Percentiles rank a stretch among this genome's conserved stretches.
phyloP scores from a whole-genome alignment of 1,139 yeast species.

The Kurtzmaniella quercitrusa region DNA sequence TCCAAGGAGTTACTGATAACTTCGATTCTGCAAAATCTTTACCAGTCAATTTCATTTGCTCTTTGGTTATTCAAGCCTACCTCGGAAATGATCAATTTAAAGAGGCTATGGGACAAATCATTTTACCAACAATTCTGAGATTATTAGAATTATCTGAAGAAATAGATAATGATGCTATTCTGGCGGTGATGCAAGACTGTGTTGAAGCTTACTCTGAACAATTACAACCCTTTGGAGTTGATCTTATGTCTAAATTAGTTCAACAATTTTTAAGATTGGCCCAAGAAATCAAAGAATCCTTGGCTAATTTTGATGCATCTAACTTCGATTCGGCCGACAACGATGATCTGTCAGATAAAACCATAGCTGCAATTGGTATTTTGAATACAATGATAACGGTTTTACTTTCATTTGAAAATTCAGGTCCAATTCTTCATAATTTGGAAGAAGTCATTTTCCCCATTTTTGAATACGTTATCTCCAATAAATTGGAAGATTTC shows the following conservation, averaged over 20 bases:
- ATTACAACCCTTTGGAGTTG: constrained; percentile 90
- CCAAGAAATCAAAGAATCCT: constrained; percentile 60
- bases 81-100: constrained; percentile 62
- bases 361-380: constrained; percentile 83
- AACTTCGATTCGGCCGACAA: constrained; percentile 37
- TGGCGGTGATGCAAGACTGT: constrained; percentile 93
- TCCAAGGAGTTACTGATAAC: constrained; percentile 63
- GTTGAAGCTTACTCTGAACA: constrained; percentile 87
- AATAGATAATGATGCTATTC: constrained; percentile 81
- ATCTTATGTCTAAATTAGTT: constrained; percentile 72
- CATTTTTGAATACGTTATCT: constrained; percentile 63
- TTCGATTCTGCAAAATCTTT: constrained; percentile 47
- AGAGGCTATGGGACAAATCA: constrained; percentile 60
- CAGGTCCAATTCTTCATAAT: constrained; percentile 58
- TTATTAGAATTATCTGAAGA: constrained; percentile 72
- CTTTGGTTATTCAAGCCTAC: constrained; percentile 81
- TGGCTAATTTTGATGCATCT: constrained; percentile 39
- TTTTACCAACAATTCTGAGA: constrained; percentile 80
- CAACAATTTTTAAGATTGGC: constrained; percentile 78
- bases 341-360: constrained; percentile 67
- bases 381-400: constrained; percentile 85
- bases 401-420: constrained; percentile 80
- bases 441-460: constrained; percentile 76
- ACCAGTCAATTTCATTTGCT: constrained; percentile 82
- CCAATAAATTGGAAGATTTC: constrained; percentile 67